Evolutionary conservation across 306 rosid species (phyloP), one percentile per base, ranked within the genome.

Genomic region (Dalbergia cochinchinensis): DNA sequence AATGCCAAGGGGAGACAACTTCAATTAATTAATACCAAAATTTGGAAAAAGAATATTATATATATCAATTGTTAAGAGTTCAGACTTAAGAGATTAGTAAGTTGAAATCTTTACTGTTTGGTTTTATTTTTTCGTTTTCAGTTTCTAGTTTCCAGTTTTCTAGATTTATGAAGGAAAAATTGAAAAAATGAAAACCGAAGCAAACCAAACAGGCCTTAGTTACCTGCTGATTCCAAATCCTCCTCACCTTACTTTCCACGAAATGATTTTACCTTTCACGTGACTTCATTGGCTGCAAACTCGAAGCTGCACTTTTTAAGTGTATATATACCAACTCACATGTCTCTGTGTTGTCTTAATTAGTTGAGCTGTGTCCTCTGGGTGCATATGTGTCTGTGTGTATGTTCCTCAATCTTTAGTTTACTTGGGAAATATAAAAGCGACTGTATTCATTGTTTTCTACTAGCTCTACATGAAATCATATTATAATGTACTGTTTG

Each of bases 291-390:
- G 60, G 60, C 60, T 16, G 22, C 60, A 54, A n/a, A 51, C 58
- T 51, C 58, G 18, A 51, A 13, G 41, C 41, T 61, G 41, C 18
- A 31, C 8, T 35, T 66, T 66, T 42, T 16, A 47, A 41, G 9
- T 66, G 35, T 15, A 16, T 67, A 67, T 45, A 67, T 9, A 18
- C 35, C 54, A 11, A 67, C 53, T 65, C 71, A 42, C 72, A n/a
- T n/a, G 60, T 16, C 60, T 54, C 10, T n/a, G 4, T 42, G 15
- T 47, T 47, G 53, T 47, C 53, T 47, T 11, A 3, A 64, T 1
- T 35, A 60, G 42, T 44, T 26, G 6, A 67, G 55, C 57, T 44
- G 15, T 11, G 18, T 19, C 16, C 18, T 44, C 53, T 18, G 8
- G 11, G 70, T 11, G 33, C 35, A 4, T 59, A 0, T 50, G n/a